A percentile compares a stretch with the other conserved stretches of the same genome.
Conservation (phyloP, 805 yeast species). For the Ogataea salicorniae region DNA sequence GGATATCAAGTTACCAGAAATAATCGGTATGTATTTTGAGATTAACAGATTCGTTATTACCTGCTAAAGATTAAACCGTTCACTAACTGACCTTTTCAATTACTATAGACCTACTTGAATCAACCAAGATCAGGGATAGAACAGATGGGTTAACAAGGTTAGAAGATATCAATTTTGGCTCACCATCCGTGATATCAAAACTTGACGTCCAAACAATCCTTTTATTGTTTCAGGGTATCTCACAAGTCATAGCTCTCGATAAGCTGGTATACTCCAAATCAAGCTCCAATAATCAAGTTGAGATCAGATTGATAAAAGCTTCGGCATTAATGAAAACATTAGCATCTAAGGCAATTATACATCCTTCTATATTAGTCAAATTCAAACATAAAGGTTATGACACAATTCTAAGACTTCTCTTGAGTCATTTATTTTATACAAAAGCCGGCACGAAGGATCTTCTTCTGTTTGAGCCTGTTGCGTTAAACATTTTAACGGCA, state of each 20-base stretch:
- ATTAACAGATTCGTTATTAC: background rate
- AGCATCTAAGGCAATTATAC: conserved; percentile 9
- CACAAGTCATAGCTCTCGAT: conserved; percentile 19
- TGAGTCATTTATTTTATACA: conserved; percentile 13
- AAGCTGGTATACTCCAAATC: conserved; percentile 18
- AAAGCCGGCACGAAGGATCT: conserved; percentile 1
- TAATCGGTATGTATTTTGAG: background rate
- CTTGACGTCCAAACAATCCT: conserved; percentile 11
- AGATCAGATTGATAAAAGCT: conserved; percentile 20
- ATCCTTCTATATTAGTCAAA: conserved; percentile 8
- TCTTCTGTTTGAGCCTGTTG: conserved; percentile 25
- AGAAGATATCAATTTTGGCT: conserved; percentile 26
- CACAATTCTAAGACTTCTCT: conserved; percentile 16
- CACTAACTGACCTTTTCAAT: background rate
- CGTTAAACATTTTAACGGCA: conserved; percentile 26
- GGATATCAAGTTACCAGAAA: background rate
- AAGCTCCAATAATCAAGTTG: conserved; percentile 17
- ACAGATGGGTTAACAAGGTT: conserved; percentile 43
- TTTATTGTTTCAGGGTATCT: conserved; percentile 15
- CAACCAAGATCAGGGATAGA: conserved; percentile 51
- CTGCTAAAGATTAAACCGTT: background rate
- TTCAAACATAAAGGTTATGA: conserved; percentile 26
- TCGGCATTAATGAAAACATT: conserved; percentile 18
- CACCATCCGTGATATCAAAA: conserved; percentile 17
- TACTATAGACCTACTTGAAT: conserved; percentile 31